phyloP scores from a whole-genome alignment of 108 stramenopile genomes.

The Tribonema minus region DNA sequence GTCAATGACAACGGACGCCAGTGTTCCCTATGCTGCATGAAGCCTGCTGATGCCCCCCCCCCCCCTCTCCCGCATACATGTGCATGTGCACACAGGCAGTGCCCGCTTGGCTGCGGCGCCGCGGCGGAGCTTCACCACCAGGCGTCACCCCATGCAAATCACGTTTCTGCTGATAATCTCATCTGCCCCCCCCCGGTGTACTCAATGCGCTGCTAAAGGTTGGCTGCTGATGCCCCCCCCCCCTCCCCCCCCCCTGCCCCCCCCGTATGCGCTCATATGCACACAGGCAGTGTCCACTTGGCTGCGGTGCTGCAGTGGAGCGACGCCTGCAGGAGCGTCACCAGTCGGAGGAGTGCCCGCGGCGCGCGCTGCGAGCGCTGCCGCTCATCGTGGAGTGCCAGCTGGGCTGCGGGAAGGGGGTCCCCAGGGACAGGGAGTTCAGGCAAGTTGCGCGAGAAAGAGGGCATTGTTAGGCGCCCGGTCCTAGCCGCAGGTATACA shows the following conservation, averaged over 20 bases:
- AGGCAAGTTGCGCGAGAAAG: too few relatives aligned
- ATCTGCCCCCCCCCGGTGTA: too few relatives aligned
- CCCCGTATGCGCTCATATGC: not conserved
- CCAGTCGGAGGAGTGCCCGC: constrained; percentile 5
- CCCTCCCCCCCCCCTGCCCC: not conserved
- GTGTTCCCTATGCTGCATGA: too few relatives aligned
- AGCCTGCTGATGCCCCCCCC: not conserved
- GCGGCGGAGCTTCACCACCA: not conserved
- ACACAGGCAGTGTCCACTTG: not conserved
- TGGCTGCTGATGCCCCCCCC: not conserved
- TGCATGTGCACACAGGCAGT: not conserved
- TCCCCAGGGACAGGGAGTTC: constrained; percentile 24
- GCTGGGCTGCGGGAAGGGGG: constrained; percentile 12
- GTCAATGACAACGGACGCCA: too few relatives aligned
- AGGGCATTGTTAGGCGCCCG: too few relatives aligned
- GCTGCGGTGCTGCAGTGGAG: constrained; percentile 12
- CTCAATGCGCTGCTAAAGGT: too few relatives aligned
- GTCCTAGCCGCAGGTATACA: too few relatives aligned
- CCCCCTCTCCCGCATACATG: not conserved
- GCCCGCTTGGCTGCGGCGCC: constrained; percentile 1
- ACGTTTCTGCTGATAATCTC: too few relatives aligned
- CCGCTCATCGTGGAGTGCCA: constrained; percentile 23
- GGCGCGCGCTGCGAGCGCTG: constrained; percentile 11
- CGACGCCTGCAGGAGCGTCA: constrained; percentile 8
- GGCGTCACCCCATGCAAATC: too few relatives aligned